These are phyloP conservation scores for Erigeron philadelphicus DNA, from an alignment of 140 eudicot species.

Conservation along the genomic window DNA sequence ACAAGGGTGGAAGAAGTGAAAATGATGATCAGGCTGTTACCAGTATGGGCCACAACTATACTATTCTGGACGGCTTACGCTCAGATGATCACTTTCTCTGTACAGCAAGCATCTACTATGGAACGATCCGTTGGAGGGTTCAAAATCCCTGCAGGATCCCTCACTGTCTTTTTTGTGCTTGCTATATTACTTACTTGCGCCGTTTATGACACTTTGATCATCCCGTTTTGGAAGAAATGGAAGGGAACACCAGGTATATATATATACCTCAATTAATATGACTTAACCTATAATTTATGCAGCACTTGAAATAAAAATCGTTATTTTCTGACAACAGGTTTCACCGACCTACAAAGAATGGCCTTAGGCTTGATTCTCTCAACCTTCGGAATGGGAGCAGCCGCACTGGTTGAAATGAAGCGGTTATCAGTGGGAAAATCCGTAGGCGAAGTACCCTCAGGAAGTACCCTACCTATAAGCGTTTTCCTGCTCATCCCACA, in stretches of 20 bases:
- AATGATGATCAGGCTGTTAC: constrained; percentile 71
- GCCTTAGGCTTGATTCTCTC: constrained; percentile 59
- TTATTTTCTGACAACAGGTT: constrained; percentile 33
- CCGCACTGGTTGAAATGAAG: constrained; percentile 54
- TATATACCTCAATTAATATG: neutral
- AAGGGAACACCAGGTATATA: constrained; percentile 59
- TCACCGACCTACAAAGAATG: constrained; percentile 62
- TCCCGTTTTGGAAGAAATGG: constrained; percentile 84
- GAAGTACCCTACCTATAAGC: constrained; percentile 42
- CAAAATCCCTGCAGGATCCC: constrained; percentile 79
- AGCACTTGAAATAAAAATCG: neutral
- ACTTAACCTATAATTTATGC: neutral
- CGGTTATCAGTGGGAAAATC: constrained; percentile 49
- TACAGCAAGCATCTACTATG: constrained; percentile 87
- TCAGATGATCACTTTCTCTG: constrained; percentile 88
- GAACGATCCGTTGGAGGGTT: constrained; percentile 56
- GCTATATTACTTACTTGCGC: constrained; percentile 72
- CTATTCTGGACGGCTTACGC: constrained; percentile 89
- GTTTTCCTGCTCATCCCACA: constrained; percentile 79
- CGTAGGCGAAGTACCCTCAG: constrained; percentile 32
- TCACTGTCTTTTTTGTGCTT: constrained; percentile 72
- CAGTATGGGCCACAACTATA: constrained; percentile 91
- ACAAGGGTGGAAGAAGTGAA: constrained; percentile 84
- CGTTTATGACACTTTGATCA: constrained; percentile 56
- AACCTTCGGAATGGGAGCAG: constrained; percentile 70